These are phyloP conservation scores for Sphaerulina musiva DNA, from an alignment of 2,329 filamentous ascomycete genomes.

Conservation along the genomic window DNA sequence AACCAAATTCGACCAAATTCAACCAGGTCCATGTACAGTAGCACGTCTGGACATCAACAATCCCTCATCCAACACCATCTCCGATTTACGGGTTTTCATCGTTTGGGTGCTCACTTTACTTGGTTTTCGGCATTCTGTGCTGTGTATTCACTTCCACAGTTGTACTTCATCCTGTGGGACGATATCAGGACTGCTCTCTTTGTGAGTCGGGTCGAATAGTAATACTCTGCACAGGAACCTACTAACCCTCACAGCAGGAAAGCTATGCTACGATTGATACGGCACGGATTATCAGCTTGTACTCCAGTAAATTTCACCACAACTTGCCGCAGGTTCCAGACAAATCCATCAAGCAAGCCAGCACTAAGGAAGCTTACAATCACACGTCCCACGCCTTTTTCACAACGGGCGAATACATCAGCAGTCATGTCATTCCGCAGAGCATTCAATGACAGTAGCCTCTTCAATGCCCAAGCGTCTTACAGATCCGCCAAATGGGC, in stretches of 20 bases:
- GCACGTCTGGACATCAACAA: background rate
- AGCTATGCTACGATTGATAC: background rate
- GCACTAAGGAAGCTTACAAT: background rate
- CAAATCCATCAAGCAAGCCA: background rate
- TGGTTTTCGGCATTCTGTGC: background rate
- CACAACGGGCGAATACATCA: background rate
- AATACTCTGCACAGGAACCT: background rate
- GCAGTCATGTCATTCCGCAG: background rate
- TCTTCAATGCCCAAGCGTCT: background rate
- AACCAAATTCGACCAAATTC: background rate
- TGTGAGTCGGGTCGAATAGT: background rate
- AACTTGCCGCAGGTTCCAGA: background rate
- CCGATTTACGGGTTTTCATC: background rate
- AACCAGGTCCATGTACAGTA: background rate
- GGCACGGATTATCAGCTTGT: background rate
- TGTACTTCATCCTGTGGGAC: background rate
- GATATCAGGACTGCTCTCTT: background rate
- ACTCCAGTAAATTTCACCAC: background rate
- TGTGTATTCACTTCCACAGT: background rate
- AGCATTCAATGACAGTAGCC: background rate
- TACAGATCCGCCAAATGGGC: constrained; percentile 15
- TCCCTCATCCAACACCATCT: background rate
- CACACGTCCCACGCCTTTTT: background rate
- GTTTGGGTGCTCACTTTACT: background rate
- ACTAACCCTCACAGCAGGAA: background rate